Percentiles rank a stretch among this genome's conserved stretches.
Conservation (phyloP, 208 protist genomes). For the Strigomonas culicis region DNA sequence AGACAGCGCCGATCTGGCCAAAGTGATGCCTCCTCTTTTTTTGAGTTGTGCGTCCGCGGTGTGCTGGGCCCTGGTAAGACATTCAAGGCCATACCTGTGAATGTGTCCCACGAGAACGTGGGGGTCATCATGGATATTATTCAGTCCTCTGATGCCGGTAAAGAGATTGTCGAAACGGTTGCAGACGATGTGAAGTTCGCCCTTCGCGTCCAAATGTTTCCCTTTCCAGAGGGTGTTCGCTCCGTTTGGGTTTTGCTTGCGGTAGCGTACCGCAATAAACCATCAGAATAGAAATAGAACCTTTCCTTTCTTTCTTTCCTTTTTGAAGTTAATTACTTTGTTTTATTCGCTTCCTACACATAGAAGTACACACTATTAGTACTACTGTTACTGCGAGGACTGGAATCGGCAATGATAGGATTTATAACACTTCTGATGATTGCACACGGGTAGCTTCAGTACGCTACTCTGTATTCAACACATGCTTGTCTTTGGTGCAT, state of each 20-base stretch:
- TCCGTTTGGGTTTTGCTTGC: constrained; percentile 92
- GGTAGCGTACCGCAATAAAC: constrained; percentile 49
- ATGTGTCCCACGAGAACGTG: constrained; percentile 74
- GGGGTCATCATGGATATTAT: constrained; percentile 66
- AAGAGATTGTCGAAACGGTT: constrained; percentile 81
- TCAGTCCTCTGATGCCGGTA: constrained; percentile 44
- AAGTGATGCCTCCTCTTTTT: constrained; percentile 53
- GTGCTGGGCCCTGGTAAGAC: constrained; percentile 81
- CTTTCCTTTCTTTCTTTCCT: constrained; percentile 16
- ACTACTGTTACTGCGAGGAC: no score
- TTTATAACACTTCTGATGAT: no score
- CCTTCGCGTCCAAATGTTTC: constrained; percentile 73
- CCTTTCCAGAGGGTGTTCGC: constrained; percentile 77
- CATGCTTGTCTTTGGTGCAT: not conserved
- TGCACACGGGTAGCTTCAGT: no score
- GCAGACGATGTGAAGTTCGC: constrained; percentile 71
- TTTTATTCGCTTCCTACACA: constrained; percentile 7
- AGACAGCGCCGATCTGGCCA: constrained; percentile 39
- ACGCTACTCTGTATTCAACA: not conserved
- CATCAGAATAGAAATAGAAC: not conserved
- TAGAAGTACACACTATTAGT: no score
- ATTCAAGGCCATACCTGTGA: constrained; percentile 89
- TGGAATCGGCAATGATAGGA: no score
- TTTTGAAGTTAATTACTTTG: constrained; percentile 10
- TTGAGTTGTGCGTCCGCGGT: constrained; percentile 83